Percentiles rank a stretch among this genome's conserved stretches.
These are phyloP conservation scores for Westerdykella aurantiaca DNA, from an alignment of 2,329 filamentous ascomycete genomes.

Conservation along the genomic window DNA sequence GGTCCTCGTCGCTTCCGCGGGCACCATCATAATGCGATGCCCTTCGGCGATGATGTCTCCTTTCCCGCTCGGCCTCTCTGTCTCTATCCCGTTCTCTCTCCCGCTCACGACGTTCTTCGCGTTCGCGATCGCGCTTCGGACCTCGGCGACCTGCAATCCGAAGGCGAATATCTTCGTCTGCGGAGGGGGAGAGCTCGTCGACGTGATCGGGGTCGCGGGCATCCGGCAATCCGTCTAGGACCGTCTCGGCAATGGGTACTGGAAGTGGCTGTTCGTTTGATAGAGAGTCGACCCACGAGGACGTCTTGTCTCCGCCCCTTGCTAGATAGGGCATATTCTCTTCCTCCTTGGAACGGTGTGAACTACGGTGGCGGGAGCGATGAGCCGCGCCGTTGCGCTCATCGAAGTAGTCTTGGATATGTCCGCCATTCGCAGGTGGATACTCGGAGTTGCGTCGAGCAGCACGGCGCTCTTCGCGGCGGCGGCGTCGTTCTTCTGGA, in stretches of 20 bases:
- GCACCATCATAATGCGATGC: slow-evolving; percentile 21
- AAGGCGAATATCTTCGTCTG: slow-evolving; percentile 37
- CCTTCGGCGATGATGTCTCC: slow-evolving; percentile 21
- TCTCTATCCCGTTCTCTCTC: slow-evolving; percentile 20
- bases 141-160: slow-evolving; percentile 29
- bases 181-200: slow-evolving; percentile 32
- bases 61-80: slow-evolving; percentile 20
- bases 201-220: slow-evolving; percentile 14
- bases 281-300: slow-evolving; percentile 45
- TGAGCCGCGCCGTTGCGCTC: slow-evolving; percentile 34
- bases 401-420: slow-evolving; percentile 42
- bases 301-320: slow-evolving; percentile 44
- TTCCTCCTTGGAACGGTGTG: slow-evolving; percentile 23
- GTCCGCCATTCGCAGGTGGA: slow-evolving; percentile 30
- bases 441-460: slow-evolving; percentile 35
- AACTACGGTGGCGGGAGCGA: slow-evolving; percentile 23
- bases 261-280: slow-evolving; percentile 44
- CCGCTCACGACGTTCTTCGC: slow-evolving; percentile 9
- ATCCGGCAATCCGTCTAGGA: slow-evolving; percentile 38
- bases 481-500: slow-evolving; percentile 32
- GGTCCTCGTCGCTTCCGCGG: slow-evolving; percentile 15
- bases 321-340: slow-evolving; percentile 30
- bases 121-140: slow-evolving; percentile 27
- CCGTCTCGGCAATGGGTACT: slow-evolving; percentile 42
- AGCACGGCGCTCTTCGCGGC: slow-evolving; percentile 42